phyloP scores from a whole-genome alignment of 208 protist genomes.

The Leishmania guyanensis region DNA sequence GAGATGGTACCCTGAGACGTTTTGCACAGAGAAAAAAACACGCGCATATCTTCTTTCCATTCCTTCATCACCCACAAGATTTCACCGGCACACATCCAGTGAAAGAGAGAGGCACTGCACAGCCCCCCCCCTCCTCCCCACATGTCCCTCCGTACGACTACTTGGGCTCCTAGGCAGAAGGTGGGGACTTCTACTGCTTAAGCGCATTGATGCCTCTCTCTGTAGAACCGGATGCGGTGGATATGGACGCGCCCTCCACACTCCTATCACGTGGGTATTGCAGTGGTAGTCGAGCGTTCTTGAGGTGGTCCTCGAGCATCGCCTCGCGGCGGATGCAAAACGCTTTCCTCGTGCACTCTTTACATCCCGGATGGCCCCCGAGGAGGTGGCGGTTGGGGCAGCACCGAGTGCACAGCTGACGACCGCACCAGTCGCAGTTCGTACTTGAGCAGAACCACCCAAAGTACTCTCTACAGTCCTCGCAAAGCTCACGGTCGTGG shows the following conservation, averaged over 20 bases:
- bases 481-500: conserved; percentile 47
- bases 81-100: background rate
- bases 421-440: conserved; percentile 87
- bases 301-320: conserved; percentile 33
- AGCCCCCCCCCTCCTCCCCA: background rate
- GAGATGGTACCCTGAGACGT: background rate
- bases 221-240: background rate
- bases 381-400: conserved; percentile 73
- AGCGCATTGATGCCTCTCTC: background rate
- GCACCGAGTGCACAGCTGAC: conserved; percentile 74
- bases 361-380: conserved; percentile 68
- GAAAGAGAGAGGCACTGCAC: background rate
- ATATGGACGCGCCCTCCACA: background rate
- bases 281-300: conserved; percentile 8
- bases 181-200: background rate
- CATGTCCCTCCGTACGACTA: background rate
- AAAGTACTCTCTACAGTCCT: conserved; percentile 65
- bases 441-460: conserved; percentile 64
- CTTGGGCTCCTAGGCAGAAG: background rate
- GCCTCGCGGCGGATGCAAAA: conserved; percentile 34
- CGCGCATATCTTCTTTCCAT: background rate
- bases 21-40: background rate
- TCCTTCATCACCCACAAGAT: background rate
- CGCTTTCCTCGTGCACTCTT: conserved; percentile 59
- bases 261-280: background rate